These are phyloP conservation scores for Chlamydomonas sp. DNA, from an alignment of 139 green algal species.

Conservation along the genomic window DNA sequence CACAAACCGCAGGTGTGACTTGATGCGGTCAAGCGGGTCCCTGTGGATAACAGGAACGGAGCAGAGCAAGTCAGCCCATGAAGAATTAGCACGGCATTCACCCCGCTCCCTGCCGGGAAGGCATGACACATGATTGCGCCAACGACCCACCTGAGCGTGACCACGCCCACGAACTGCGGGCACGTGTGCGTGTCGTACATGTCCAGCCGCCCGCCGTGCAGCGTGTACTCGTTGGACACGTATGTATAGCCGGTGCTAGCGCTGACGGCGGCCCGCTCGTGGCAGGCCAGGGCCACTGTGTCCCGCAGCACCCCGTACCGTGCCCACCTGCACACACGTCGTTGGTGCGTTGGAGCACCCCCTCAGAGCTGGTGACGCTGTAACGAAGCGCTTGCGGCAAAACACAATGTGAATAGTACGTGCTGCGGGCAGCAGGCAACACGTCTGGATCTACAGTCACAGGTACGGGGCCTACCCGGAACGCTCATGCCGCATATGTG, in stretches of 20 bases:
- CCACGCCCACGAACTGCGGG: slow-evolving; percentile 19
- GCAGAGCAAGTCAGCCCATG: too few species aligned
- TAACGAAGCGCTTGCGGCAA: too few species aligned
- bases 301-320: not conserved
- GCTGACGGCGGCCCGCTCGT: not conserved
- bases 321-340: too few species aligned
- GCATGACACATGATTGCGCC: not conserved
- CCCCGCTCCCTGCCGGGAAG: too few species aligned
- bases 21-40: slow-evolving; percentile 2
- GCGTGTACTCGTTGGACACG: slow-evolving; percentile 25
- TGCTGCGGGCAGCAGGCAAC: too few species aligned
- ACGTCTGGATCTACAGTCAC: too few species aligned
- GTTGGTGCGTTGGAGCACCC: too few species aligned
- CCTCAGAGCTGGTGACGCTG: too few species aligned
- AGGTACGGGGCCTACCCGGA: too few species aligned
- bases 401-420: too few species aligned
- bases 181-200: slow-evolving; percentile 12
- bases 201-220: not conserved
- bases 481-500: too few species aligned
- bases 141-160: not conserved
- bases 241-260: not conserved
- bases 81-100: too few species aligned
- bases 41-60: not conserved
- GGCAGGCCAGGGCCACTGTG: not conserved
- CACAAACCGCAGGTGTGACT: slow-evolving; percentile 21